phyloP scores from a whole-genome alignment of 2,329 filamentous ascomycete genomes.

The Pestalotiopsis sp. region DNA sequence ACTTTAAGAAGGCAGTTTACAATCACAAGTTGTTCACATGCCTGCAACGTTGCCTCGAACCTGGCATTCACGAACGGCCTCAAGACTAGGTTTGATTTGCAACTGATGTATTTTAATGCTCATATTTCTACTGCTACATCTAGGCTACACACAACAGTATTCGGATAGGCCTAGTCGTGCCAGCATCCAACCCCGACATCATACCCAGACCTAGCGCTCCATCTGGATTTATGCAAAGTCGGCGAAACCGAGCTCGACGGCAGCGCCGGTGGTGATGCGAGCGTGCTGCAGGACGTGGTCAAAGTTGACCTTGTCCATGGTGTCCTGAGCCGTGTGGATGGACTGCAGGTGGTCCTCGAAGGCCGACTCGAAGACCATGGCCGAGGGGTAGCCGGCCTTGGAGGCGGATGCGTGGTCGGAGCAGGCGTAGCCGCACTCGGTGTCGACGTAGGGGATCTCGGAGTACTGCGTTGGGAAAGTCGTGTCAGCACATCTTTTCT shows the following conservation, averaged over 20 bases:
- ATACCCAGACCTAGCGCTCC: too few relatives aligned
- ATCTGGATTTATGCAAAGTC: neutral
- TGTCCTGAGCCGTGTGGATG: slow-evolving; percentile 75
- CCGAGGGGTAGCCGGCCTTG: slow-evolving; percentile 66
- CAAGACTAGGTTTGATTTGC: too few relatives aligned
- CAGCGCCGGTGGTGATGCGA: slow-evolving; percentile 48
- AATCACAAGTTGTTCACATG: too few relatives aligned
- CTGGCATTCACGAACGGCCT: too few relatives aligned
- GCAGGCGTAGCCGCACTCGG: slow-evolving; percentile 59
- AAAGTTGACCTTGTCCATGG: slow-evolving; percentile 69
- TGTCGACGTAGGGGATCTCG: slow-evolving; percentile 45
- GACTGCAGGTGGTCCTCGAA: slow-evolving; percentile 66
- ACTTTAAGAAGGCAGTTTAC: too few relatives aligned
- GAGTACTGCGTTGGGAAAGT: slow-evolving; percentile 29
- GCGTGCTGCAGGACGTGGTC: slow-evolving; percentile 69
- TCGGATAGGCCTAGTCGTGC: too few relatives aligned
- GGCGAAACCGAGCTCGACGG: slow-evolving; percentile 46
- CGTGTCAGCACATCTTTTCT: neutral
- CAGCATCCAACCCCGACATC: too few relatives aligned
- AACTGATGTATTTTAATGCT: too few relatives aligned
- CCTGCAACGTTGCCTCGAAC: too few relatives aligned
- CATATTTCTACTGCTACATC: too few relatives aligned
- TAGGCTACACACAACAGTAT: too few relatives aligned
- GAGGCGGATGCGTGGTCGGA: slow-evolving; percentile 71
- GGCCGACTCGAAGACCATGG: slow-evolving; percentile 65